Percentiles rank a stretch among this genome's conserved stretches.
Evolutionary conservation across 2,329 filamentous ascomycete genomes (phyloP).

Genomic region (Pseudogymnoascus sp.): DNA sequence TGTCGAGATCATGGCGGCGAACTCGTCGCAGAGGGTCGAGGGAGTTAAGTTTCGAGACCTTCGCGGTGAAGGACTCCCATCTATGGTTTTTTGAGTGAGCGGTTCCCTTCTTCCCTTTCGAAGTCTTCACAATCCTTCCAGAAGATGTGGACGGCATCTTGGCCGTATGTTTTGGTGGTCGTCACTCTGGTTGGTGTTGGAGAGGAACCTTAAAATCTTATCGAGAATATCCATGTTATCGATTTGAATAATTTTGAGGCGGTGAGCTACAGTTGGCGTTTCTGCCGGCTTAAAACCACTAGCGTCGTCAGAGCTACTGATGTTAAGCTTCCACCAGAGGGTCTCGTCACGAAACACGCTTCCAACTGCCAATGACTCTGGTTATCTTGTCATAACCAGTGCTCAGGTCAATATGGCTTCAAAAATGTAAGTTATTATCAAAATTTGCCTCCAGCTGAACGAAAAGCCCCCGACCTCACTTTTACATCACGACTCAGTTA

Average conservation of each 20-base stretch:
- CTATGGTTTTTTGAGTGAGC: slow-evolving; percentile 73
- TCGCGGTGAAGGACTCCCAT: slow-evolving; percentile 85
- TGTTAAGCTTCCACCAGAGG: not conserved
- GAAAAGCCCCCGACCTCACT: slow-evolving; percentile 6
- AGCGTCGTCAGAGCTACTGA: not conserved
- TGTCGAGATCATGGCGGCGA: slow-evolving; percentile 73
- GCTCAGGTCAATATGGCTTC: slow-evolving; percentile 37
- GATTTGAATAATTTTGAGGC: slow-evolving; percentile 6
- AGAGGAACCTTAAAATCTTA: slow-evolving; percentile 7
- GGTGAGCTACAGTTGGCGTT: not conserved
- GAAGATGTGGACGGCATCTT: slow-evolving; percentile 55
- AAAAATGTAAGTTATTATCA: slow-evolving; percentile 40
- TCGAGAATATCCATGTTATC: slow-evolving; percentile 8
- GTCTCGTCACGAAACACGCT: not conserved
- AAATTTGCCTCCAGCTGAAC: not conserved
- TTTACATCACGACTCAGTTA: slow-evolving; percentile 17
- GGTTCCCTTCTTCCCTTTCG: slow-evolving; percentile 62
- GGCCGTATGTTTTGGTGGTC: slow-evolving; percentile 17
- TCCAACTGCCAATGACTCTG: not conserved
- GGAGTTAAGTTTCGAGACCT: slow-evolving; percentile 79
- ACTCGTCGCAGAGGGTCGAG: slow-evolving; percentile 88
- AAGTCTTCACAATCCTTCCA: slow-evolving; percentile 59
- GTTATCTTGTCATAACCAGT: not conserved
- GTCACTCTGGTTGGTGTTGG: slow-evolving; percentile 5
- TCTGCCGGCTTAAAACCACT: slow-evolving; percentile 5